These are phyloP conservation scores for Raphanus raphanistrum DNA, from an alignment of 345 rosid genomes.

Conservation along the genomic window DNA sequence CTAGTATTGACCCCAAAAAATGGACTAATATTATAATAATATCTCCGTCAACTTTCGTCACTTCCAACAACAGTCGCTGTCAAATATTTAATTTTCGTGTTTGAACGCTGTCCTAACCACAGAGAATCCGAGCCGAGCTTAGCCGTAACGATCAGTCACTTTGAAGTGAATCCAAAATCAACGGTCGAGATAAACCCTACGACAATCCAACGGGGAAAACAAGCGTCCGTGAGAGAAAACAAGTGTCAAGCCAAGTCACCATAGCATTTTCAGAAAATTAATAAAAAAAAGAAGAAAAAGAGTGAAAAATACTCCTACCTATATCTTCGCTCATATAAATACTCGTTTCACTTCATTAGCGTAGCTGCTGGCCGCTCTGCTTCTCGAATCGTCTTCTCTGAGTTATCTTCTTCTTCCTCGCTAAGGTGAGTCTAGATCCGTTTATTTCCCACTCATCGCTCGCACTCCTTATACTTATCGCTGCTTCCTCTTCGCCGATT, in stretches of 20 bases:
- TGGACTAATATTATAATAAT: not conserved
- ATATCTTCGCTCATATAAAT: not conserved
- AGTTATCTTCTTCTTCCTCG: not conserved
- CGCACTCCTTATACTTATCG: not conserved
- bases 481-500: not conserved
- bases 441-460: not conserved
- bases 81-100: not conserved
- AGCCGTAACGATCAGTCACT: not conserved
- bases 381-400: not conserved
- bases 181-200: not conserved
- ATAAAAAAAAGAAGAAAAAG: not conserved
- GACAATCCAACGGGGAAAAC: not conserved
- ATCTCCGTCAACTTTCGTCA: not conserved
- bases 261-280: not conserved
- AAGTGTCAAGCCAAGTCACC: not conserved
- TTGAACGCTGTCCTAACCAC: not conserved
- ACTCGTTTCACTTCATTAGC: not conserved
- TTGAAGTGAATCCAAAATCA: not conserved
- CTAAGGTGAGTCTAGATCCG: not conserved
- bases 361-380: not conserved
- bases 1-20: not conserved
- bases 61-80: not conserved
- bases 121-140: not conserved
- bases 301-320: not conserved
- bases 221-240: not conserved